Evolutionary conservation across 306 rosid species (phyloP), one percentile per base, ranked within the genome.

Genomic region (Pyrus communis): DNA sequence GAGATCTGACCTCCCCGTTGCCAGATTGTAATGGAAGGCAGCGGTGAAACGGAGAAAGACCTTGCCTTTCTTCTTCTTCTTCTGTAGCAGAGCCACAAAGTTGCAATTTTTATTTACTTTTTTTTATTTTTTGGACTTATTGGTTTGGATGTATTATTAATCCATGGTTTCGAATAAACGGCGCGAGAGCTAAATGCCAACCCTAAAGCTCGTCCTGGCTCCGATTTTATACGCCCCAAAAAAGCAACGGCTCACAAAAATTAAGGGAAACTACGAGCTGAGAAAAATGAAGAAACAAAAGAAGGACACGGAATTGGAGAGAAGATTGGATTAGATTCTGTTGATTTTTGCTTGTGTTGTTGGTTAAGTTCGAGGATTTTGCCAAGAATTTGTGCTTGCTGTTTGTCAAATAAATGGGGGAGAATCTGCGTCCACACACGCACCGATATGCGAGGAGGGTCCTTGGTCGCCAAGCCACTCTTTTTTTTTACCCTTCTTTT

Each of bases 1-100:
- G 69, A 65, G 78, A 85, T 82, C 84, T 79, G 55, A 82, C 88
- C 88, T 79, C 76, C 62, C 74, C 67, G 27, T 67, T 67, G 84
- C 87, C 82, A 82, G 85, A 76, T 79, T 82, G 82, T 14, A 43
- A 17, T 7, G 12, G 64, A 57, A 51, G 43, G 40, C 75, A 49
- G 25, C 62, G 60, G 69, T 69, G 63, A 46, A 58, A 11, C 22
- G 10, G 60, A 40, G 5, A 18, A 13, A 14, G 69, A 54, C 63
- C 42, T 30, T 4, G 9, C 21, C 55, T 58, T 18, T 45, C 58
- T 40, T 14, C 62, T 73, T 40, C 59, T 8, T 15, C 77, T 19
- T 71, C 71, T 3, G 62, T 59, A 57, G 9, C 23, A 21, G 19
- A 71, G 22, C 35, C 9, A 55, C 28, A 45, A 8, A 72, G 21